phyloP scores from a whole-genome alignment of 1,284 basidiomycete species.

The Cryptococcus amylolentus region DNA sequence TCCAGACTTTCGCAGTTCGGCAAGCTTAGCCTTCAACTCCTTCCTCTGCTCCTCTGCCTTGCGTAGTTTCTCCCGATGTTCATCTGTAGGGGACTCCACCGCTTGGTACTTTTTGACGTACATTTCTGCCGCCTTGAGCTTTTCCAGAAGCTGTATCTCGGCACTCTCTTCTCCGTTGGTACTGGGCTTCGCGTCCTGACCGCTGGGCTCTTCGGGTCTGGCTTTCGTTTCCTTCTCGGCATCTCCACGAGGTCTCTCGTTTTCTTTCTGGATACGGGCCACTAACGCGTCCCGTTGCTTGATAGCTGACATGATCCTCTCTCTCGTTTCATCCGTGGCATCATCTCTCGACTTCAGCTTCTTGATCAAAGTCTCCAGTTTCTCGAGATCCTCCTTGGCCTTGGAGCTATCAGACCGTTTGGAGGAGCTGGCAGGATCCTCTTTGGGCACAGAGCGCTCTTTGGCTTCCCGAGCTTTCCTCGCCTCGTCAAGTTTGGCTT shows the following conservation, averaged over 20 bases:
- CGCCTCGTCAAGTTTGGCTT: constrained; percentile 1
- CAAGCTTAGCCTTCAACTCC: constrained; percentile 1
- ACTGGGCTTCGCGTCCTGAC: neutral
- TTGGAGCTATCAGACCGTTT: neutral
- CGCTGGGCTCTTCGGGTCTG: neutral
- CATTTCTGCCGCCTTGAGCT: constrained; percentile 7
- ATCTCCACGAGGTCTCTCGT: neutral
- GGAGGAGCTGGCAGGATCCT: too few relatives aligned
- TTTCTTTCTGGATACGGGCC: neutral
- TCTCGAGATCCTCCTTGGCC: neutral
- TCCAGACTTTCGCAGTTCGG: neutral
- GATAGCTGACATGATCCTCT: constrained; percentile 3
- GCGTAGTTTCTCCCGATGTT: constrained; percentile 1
- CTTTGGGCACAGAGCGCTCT: neutral
- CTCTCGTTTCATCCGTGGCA: constrained; percentile 2
- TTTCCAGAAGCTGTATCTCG: neutral
- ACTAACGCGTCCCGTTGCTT: neutral
- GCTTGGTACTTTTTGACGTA: neutral
- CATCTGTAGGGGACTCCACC: neutral
- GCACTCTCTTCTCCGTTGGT: neutral
- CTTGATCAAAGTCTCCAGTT: constrained; percentile 7
- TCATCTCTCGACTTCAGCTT: constrained; percentile 5
- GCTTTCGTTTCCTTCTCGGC: neutral
- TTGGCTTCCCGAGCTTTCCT: neutral
- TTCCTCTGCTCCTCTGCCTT: constrained; percentile 7